Conservation (phyloP, 208 protist species). For the Trypanosoma boissoni region DNA sequence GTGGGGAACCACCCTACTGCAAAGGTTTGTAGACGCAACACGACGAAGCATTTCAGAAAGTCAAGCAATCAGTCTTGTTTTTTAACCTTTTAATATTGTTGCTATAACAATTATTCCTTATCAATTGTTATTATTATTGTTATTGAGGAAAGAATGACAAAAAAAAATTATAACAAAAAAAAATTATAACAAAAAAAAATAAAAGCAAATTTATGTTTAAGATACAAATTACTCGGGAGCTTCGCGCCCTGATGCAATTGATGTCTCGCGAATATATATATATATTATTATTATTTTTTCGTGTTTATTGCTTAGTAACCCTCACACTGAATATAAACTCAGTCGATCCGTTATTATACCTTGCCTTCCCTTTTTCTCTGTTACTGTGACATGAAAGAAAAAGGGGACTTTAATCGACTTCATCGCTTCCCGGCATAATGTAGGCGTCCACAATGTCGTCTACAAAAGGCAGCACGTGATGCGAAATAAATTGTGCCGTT, state of each 20-base stretch:
- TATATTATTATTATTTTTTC: no score
- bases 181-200: no score
- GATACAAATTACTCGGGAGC: no score
- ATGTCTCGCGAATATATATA: no score
- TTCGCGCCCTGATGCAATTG: no score
- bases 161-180: no score
- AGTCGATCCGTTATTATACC: neutral
- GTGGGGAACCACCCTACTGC: neutral
- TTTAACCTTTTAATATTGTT: constrained; percentile 7
- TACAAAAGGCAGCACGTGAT: constrained; percentile 68
- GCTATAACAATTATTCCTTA: no score
- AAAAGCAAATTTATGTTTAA: no score
- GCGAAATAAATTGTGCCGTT: constrained; percentile 36
- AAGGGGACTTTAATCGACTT: constrained; percentile 55
- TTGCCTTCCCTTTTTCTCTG: neutral
- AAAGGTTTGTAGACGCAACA: constrained; percentile 10
- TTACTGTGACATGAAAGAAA: no score
- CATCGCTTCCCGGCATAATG: constrained; percentile 58
- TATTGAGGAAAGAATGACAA: no score
- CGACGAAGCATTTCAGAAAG: constrained; percentile 86
- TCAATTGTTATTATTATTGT: constrained; percentile 6
- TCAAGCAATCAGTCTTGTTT: neutral
- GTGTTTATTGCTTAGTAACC: no score
- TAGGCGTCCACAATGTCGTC: constrained; percentile 84
- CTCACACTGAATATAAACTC: no score